Evolutionary conservation across 257 asterid genomes (phyloP), one percentile per base, ranked within the genome.

Genomic region (Linderniella brevidens): DNA sequence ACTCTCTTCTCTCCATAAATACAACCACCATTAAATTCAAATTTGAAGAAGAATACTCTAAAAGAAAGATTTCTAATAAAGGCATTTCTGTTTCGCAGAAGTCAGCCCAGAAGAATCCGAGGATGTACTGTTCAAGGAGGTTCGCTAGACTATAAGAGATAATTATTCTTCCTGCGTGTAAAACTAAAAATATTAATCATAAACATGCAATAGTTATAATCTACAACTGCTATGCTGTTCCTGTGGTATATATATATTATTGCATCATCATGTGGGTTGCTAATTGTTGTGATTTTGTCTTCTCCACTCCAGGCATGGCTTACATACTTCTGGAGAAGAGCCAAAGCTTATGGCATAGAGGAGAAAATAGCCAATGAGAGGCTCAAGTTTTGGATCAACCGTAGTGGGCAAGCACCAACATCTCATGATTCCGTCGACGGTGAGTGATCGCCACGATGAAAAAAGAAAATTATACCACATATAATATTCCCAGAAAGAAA

Each of bases 41-140:
- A 37, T 13, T 10, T 39, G 43, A 39, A 10, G 35, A 29, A 15
- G 15, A 36, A 52, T 20, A 19, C 15, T 37, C 8, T 2, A 36
- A 15, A 35, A 15, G 42, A 18, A 38, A 19, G 8, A 56, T 58
- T 59, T 32, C n/a, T n/a, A n/a, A n/a, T n/a, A n/a, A n/a, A n/a
- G n/a, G n/a, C n/a, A n/a, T 58, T 9, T 13, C 53, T 64, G 42
- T 56, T 55, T 48, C 55, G 60, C 86, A 87, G 97, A 83, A 58
- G 79, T 87, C 59, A 70, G 97, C 78, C 82, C 95, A 7, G 95
- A 83, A 68, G 97, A 87, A 72, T 77, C 95, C 37, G 95, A 87
- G 65, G 97, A 87, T 67, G 93, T 83, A 60, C 95, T 87, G 52
- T 87, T 87, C 77, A 83, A 87, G 72, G 97, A 87, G 95, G 97